Conservation (phyloP, 345 rosid genomes). For the Linum trigynum region DNA sequence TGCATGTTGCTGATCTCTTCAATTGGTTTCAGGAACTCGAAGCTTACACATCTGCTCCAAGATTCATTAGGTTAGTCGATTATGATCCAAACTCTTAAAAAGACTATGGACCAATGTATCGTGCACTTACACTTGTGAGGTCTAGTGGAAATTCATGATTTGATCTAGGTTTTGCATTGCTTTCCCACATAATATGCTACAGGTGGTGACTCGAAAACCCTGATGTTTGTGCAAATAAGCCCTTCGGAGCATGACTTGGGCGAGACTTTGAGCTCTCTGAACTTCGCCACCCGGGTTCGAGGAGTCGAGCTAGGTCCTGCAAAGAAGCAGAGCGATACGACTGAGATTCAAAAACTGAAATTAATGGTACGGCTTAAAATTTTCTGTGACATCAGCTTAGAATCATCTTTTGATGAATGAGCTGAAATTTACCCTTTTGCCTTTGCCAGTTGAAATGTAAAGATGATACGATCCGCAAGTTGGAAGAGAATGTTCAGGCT, state of each 20-base stretch:
- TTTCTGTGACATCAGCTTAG: background rate
- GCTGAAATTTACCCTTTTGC: background rate
- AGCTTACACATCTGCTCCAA: background rate
- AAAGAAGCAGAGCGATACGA: constrained; percentile 64
- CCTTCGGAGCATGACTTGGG: constrained; percentile 80
- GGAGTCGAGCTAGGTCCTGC: constrained; percentile 84
- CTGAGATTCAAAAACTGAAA: constrained; percentile 77
- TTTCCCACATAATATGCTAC: constrained; percentile 11
- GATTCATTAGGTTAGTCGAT: constrained; percentile 1
- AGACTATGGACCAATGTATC: background rate
- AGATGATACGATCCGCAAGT: constrained; percentile 65
- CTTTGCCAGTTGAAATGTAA: constrained; percentile 31
- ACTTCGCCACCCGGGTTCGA: constrained; percentile 85
- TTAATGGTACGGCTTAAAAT: constrained; percentile 35
- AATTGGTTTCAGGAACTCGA: background rate
- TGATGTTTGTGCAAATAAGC: constrained; percentile 93
- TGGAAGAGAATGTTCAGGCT: constrained; percentile 69
- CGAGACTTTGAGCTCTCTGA: constrained; percentile 79
- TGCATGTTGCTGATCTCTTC: background rate
- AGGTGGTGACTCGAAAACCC: constrained; percentile 93
- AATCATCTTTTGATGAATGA: background rate
- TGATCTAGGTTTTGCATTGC: no score
- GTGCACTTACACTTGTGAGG: background rate
- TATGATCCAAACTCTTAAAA: no score
- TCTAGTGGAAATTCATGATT: no score